Conservation (phyloP, 129 eudicot genomes). For the Calendula officinalis region DNA sequence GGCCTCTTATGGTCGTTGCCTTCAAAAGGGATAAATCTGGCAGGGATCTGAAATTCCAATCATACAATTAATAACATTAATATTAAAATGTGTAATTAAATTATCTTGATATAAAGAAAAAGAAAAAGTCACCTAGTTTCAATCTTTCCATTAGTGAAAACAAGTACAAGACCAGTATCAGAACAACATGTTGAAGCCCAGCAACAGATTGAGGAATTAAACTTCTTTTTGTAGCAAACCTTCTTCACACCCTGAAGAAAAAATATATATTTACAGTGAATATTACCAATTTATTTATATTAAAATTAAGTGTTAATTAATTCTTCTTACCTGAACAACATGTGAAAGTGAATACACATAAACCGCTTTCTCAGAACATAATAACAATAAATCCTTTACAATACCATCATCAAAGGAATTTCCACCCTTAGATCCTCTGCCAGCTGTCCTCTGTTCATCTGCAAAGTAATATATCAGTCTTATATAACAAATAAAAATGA, state of each 20-base stretch:
- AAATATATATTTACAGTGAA: not conserved
- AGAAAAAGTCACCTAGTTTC: conserved; percentile 65
- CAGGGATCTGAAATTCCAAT: conserved; percentile 61
- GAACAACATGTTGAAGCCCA: conserved; percentile 81
- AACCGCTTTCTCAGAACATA: conserved; percentile 89
- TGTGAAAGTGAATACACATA: conserved; percentile 73
- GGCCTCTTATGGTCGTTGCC: conserved; percentile 77
- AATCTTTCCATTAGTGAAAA: conserved; percentile 66
- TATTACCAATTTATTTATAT: not conserved
- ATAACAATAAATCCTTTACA: conserved; percentile 51
- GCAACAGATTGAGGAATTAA: conserved; percentile 67
- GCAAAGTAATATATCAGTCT: conserved; percentile 13
- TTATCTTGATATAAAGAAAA: conserved; percentile 1
- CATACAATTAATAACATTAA: conserved; percentile 14
- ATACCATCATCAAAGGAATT: conserved; percentile 47
- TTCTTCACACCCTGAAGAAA: conserved; percentile 75
- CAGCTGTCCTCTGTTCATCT: conserved; percentile 55
- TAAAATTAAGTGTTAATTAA: not conserved
- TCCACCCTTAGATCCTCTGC: conserved; percentile 50
- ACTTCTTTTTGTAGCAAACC: conserved; percentile 82
- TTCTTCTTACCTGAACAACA: conserved; percentile 56
- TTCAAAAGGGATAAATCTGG: conserved; percentile 83
- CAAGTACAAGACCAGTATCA: conserved; percentile 65
- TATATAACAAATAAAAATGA: conserved; percentile 13
- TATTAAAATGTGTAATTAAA: not conserved